phyloP scores from a whole-genome alignment of 164 flowering plant genomes.

The Chloranthus sessilifolius region DNA sequence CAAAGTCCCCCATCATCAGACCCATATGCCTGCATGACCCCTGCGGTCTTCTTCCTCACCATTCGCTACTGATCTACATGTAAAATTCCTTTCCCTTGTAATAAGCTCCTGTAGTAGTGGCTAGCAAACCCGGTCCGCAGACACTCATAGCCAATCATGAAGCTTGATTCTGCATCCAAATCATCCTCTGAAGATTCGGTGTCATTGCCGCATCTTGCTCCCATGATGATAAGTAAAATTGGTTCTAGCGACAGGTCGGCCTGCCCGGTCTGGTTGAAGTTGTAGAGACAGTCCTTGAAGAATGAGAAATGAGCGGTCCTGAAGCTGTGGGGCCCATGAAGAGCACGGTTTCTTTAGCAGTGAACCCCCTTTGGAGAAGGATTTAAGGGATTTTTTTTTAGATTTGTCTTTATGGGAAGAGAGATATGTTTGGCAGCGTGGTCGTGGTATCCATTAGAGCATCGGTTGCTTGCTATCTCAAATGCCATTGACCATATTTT shows the following conservation, averaged over 20 bases:
- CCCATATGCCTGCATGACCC: constrained; percentile 33
- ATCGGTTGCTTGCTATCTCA: no score
- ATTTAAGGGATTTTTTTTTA: no score
- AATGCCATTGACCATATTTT: no score
- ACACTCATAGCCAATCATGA: constrained; percentile 12
- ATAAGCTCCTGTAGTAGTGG: constrained; percentile 34
- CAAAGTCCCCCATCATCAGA: constrained; percentile 45
- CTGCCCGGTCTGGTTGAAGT: constrained; percentile 14
- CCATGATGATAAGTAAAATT: constrained; percentile 11
- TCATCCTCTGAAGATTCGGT: constrained; percentile 1
- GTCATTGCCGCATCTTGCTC: constrained; percentile 15
- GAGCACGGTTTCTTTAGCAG: constrained; percentile 26
- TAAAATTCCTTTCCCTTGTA: constrained; percentile 41
- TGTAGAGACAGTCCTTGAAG: constrained; percentile 18
- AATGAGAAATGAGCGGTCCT: constrained; percentile 19
- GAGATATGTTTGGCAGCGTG: no score
- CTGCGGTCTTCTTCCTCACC: constrained; percentile 33
- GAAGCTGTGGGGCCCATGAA: constrained; percentile 28
- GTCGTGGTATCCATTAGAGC: no score
- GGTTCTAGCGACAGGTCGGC: constrained; percentile 21
- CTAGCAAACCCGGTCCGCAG: constrained; percentile 26
- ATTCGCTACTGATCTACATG: constrained; percentile 51
- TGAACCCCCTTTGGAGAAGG: constrained; percentile 34
- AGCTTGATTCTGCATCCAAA: constrained; percentile 11
- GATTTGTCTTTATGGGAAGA: no score